phyloP scores from a whole-genome alignment of 1,139 yeast genomes.

The Blastobotrys indianensis region DNA sequence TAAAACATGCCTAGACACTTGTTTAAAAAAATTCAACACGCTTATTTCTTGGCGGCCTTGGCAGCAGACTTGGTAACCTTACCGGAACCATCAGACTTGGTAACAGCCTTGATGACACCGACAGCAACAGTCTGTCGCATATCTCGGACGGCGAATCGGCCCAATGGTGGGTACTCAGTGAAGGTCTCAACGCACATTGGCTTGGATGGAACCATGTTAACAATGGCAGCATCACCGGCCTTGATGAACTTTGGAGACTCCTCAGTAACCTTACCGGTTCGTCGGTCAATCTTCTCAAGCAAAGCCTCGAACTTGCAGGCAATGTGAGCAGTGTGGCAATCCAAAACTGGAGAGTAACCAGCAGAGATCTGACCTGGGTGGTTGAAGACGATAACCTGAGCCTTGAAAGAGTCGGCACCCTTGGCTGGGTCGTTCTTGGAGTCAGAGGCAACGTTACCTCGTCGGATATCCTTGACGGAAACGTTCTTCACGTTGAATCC shows the following conservation, averaged over 20 bases:
- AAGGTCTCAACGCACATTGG: slow-evolving; percentile 97
- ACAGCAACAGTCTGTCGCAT: slow-evolving; percentile 99
- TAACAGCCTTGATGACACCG: slow-evolving; percentile 99
- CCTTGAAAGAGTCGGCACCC: slow-evolving; percentile 78
- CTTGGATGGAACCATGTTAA: slow-evolving; percentile 87
- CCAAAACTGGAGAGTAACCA: slow-evolving; percentile 90
- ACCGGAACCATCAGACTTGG: slow-evolving; percentile 90
- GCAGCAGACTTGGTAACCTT: slow-evolving; percentile 99
- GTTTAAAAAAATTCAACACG: no score
- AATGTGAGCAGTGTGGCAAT: slow-evolving; percentile 94
- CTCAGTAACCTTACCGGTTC: slow-evolving; percentile 85
- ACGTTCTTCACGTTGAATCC: slow-evolving; percentile 95
- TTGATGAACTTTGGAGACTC: slow-evolving; percentile 79
- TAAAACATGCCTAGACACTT: no score
- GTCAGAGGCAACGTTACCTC: slow-evolving; percentile 96
- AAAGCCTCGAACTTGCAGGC: slow-evolving; percentile 86
- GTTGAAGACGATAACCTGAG: slow-evolving; percentile 86
- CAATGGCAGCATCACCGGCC: slow-evolving; percentile 93
- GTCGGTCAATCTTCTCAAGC: slow-evolving; percentile 86
- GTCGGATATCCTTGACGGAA: slow-evolving; percentile 88
- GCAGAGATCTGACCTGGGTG: slow-evolving; percentile 93
- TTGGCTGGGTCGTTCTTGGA: slow-evolving; percentile 90
- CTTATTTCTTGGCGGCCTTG: slow-evolving; percentile 96
- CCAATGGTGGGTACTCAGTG: slow-evolving; percentile 98
- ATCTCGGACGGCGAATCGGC: slow-evolving; percentile 99